Evolutionary conservation across 169 alveolate species (phyloP).

Genomic region (Plasmodium knowlesi): DNA sequence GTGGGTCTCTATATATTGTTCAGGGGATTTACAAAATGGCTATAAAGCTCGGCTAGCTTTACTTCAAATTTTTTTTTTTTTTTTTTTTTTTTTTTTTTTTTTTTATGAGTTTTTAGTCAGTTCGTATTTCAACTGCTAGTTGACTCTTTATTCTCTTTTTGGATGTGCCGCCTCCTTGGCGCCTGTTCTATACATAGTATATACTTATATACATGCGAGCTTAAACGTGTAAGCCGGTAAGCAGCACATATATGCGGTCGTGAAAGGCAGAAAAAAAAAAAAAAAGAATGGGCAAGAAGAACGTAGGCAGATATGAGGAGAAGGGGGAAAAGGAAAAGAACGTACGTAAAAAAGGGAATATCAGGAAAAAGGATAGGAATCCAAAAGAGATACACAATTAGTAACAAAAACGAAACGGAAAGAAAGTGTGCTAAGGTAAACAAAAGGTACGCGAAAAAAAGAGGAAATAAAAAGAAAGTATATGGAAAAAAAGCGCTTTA

Average conservation of each 20-base stretch:
- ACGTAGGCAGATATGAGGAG: neutral
- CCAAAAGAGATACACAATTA: neutral
- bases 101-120: neutral
- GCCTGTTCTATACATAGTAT: neutral
- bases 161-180: neutral
- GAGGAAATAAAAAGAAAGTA: neutral
- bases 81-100: neutral
- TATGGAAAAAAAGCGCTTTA: neutral
- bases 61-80: neutral
- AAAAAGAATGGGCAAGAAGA: neutral
- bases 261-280: neutral
- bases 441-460: neutral
- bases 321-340: neutral
- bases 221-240: neutral
- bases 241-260: neutral
- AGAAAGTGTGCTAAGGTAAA: neutral
- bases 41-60: neutral
- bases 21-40: neutral
- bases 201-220: neutral
- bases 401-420: neutral
- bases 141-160: neutral
- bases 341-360: neutral
- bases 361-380: neutral
- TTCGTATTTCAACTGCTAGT: neutral
- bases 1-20: neutral